Conservation (phyloP, 805 yeast species). For the Ogataea paradorogensis region DNA sequence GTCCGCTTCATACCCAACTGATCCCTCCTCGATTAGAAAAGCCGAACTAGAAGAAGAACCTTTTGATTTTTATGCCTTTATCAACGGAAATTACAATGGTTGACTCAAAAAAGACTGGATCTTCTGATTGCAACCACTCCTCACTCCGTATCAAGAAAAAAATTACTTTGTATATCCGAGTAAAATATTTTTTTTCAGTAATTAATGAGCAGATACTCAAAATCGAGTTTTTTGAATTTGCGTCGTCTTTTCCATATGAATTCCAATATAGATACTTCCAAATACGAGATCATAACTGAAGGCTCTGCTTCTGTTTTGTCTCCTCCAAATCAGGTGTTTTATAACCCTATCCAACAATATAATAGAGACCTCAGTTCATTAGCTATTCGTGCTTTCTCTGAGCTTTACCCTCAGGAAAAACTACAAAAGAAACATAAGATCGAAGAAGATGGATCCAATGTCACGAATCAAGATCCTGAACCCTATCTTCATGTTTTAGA, state of each 20-base stretch:
- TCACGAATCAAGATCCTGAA: constrained; percentile 9
- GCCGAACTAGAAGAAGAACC: constrained; percentile 10
- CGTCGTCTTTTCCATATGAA: constrained; percentile 7
- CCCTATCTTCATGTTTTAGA: constrained; percentile 73
- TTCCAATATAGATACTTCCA: constrained; percentile 13
- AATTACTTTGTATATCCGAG: not conserved
- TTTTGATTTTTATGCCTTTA: constrained; percentile 21
- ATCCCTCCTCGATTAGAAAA: not conserved
- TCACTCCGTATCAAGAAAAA: constrained; percentile 4
- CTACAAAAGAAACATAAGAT: constrained; percentile 29
- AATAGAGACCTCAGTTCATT: constrained; percentile 87
- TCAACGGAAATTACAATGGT: constrained; percentile 12
- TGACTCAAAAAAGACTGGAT: constrained; percentile 1
- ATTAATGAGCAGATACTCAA: constrained; percentile 6
- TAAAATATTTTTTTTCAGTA: not conserved
- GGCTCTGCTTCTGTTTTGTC: constrained; percentile 83
- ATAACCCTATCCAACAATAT: constrained; percentile 95
- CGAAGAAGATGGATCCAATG: constrained; percentile 6
- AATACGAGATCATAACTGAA: constrained; percentile 47
- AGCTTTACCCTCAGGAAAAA: constrained; percentile 46
- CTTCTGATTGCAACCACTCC: constrained; percentile 10
- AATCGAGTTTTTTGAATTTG: not conserved
- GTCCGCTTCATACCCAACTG: not conserved
- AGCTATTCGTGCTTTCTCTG: constrained; percentile 84
- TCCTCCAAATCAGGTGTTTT: constrained; percentile 86